phyloP scores from a whole-genome alignment of 2,329 filamentous ascomycete species.

The Ceratocystis harringtonii region DNA sequence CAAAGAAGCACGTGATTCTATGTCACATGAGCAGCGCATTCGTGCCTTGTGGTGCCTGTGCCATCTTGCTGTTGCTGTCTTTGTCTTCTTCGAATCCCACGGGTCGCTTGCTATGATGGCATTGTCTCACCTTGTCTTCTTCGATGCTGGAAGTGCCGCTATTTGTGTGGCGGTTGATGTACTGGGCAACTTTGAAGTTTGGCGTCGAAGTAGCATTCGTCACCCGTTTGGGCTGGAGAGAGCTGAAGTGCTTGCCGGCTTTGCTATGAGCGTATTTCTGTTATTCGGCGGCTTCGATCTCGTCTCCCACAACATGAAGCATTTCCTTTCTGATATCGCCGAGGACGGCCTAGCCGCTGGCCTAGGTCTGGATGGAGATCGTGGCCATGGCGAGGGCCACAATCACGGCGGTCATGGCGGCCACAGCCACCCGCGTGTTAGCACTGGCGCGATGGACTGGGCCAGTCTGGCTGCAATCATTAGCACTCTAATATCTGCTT shows the following conservation, averaged over 20 bases:
- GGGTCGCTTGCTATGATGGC: constrained; percentile 84
- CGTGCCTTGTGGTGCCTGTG: constrained; percentile 81
- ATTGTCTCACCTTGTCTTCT: constrained; percentile 83
- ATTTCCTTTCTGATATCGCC: constrained; percentile 35
- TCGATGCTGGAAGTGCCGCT: constrained; percentile 82
- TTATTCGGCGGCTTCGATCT: constrained; percentile 97
- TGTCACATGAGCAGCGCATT: constrained; percentile 73
- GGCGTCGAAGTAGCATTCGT: constrained; percentile 80
- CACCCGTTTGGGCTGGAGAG: constrained; percentile 90
- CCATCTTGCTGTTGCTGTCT: constrained; percentile 68
- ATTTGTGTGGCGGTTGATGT: constrained; percentile 89
- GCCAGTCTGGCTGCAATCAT: constrained; percentile 68
- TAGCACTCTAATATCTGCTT: constrained; percentile 72
- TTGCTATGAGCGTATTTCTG: constrained; percentile 88
- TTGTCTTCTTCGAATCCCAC: constrained; percentile 72
- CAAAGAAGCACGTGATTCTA: constrained; percentile 74
- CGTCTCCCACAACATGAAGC: constrained; percentile 83
- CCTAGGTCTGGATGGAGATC: not conserved
- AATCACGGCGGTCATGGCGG: constrained; percentile 46
- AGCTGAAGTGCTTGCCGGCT: constrained; percentile 84
- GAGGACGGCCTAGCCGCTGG: constrained; percentile 22
- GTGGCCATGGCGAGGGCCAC: not conserved
- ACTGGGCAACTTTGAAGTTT: constrained; percentile 91
- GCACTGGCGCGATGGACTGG: constrained; percentile 63
- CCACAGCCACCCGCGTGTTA: constrained; percentile 46